Evolutionary conservation across 768 basidiomycete species (phyloP).

Genomic region (Lactarius hengduanensis): DNA sequence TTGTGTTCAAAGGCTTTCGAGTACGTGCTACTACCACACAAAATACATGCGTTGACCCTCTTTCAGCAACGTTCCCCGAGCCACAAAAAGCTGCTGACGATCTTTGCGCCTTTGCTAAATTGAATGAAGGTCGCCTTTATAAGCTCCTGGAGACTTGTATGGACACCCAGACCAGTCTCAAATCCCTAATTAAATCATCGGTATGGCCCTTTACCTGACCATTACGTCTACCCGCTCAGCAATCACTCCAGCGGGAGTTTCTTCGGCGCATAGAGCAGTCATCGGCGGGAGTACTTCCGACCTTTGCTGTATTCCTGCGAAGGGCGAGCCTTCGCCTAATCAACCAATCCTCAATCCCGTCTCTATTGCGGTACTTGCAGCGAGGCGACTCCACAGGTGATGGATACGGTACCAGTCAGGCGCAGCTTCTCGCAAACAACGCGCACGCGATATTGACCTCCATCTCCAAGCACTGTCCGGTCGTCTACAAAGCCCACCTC

Average conservation of each 20-base stretch:
- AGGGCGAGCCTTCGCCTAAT: conserved; percentile 68
- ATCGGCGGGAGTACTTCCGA: conserved; percentile 55
- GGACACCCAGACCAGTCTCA: conserved; percentile 83
- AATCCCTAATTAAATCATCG: conserved; percentile 71
- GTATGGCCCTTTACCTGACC: conserved; percentile 41
- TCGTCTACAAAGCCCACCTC: conserved; percentile 69
- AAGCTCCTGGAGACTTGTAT: conserved; percentile 78
- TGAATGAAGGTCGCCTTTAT: conserved; percentile 85
- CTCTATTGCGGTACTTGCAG: conserved; percentile 67
- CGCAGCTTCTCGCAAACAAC: conserved; percentile 42
- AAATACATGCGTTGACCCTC: not conserved
- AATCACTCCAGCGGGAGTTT: conserved; percentile 66
- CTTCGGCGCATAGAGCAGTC: conserved; percentile 71
- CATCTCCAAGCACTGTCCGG: conserved; percentile 74
- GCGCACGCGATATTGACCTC: conserved; percentile 54
- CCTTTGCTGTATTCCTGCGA: conserved; percentile 70
- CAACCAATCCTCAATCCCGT: conserved; percentile 84
- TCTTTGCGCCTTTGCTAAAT: conserved; percentile 75
- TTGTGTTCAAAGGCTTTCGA: conserved; percentile 56
- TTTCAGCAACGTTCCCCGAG: conserved; percentile 59
- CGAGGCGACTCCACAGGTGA: conserved; percentile 39
- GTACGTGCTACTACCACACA: conserved; percentile 42
- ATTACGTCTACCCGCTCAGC: not conserved
- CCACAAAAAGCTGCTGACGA: conserved; percentile 75
- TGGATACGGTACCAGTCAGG: conserved; percentile 40